These are phyloP conservation scores for Cercophora scortea DNA, from an alignment of 495 filamentous ascomycete genomes.

Conservation along the genomic window DNA sequence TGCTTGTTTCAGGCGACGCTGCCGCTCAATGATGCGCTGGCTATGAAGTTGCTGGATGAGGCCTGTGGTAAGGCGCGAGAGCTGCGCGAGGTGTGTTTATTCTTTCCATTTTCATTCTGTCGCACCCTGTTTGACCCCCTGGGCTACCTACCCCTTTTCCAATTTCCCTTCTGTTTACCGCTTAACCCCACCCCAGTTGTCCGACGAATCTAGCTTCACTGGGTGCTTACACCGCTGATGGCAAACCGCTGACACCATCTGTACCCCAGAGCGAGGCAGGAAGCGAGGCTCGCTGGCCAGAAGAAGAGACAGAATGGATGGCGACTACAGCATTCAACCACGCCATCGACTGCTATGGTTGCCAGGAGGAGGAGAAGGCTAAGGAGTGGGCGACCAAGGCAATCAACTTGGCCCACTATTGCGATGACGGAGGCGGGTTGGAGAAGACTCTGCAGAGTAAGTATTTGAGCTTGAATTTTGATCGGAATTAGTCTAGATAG, in stretches of 20 bases:
- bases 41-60: slow-evolving; percentile 51
- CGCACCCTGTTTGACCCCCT: not conserved
- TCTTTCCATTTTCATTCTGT: not conserved
- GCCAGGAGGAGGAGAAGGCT: slow-evolving; percentile 46
- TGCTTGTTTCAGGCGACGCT: slow-evolving; percentile 63
- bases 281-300: slow-evolving; percentile 49
- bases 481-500: slow-evolving; percentile 1
- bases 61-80: slow-evolving; percentile 42
- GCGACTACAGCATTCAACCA: slow-evolving; percentile 67
- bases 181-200: no score
- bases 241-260: not conserved
- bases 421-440: slow-evolving; percentile 43
- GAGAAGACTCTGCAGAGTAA: slow-evolving; percentile 47
- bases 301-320: slow-evolving; percentile 71
- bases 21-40: slow-evolving; percentile 30
- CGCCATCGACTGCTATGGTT: slow-evolving; percentile 62
- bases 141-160: no score
- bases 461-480: slow-evolving; percentile 43
- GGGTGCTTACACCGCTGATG: not conserved
- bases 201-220: not conserved
- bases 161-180: no score
- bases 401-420: slow-evolving; percentile 51
- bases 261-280: slow-evolving; percentile 5
- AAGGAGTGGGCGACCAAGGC: slow-evolving; percentile 60
- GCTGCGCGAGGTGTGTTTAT: slow-evolving; percentile 27